Conservation (phyloP, 2,329 filamentous ascomycete species). For the Fusarium denticulatum region DNA sequence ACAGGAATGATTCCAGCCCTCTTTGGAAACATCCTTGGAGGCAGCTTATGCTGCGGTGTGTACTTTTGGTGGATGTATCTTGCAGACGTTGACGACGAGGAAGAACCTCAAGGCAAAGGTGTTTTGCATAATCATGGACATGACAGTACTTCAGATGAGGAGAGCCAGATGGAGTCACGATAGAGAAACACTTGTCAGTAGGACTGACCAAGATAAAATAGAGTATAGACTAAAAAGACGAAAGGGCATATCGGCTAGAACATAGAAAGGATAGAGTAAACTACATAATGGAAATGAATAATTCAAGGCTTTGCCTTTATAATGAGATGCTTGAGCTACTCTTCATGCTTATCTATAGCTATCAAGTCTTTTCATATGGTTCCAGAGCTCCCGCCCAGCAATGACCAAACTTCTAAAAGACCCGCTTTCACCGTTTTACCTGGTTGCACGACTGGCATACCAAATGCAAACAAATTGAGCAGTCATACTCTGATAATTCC, state of each 20-base stretch:
- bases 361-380: too few species aligned
- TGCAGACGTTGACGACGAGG: slow-evolving; percentile 1
- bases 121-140: slow-evolving; percentile 7
- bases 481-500: too few species aligned
- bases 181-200: rapidly evolving
- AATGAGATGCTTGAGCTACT: too few species aligned
- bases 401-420: too few species aligned
- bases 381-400: too few species aligned
- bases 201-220: rapidly evolving
- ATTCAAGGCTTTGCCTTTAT: too few species aligned
- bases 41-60: slow-evolving; percentile 60
- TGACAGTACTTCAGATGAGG: slow-evolving; percentile 23
- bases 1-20: slow-evolving; percentile 64
- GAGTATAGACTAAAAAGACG: not conserved
- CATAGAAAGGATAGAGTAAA: not conserved
- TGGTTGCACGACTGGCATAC: too few species aligned
- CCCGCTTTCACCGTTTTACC: too few species aligned
- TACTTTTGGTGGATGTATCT: slow-evolving; percentile 45
- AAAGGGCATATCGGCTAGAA: not conserved
- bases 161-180: slow-evolving; percentile 15
- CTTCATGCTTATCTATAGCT: too few species aligned
- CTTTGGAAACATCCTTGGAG: slow-evolving; percentile 66
- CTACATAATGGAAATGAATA: too few species aligned
- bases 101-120: not conserved
- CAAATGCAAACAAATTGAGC: too few species aligned